Evolutionary conservation across 345 rosid genomes (phyloP), one percentile per base, ranked within the genome.

Genomic region (Jatropha curcas): DNA sequence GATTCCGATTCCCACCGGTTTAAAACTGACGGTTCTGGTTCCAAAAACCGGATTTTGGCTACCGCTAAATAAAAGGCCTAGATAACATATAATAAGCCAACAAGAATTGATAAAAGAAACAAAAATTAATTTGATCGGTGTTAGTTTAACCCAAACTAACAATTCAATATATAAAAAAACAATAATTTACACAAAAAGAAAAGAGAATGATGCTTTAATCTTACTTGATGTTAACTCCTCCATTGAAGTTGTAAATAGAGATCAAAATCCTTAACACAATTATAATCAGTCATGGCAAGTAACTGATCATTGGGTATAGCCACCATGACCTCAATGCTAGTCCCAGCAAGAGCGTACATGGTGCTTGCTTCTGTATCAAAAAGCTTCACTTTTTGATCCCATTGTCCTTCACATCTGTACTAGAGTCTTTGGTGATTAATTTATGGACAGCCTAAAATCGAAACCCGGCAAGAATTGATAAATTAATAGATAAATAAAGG

Each of bases 261-360:
- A 94, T 84, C 97, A 95, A 95, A 94, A 24, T 84, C 71, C 76
- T 85, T 81, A 65, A 97, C 97, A 67, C 79, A 81, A 45, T 60
- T 62, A 58, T 87, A 89, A 74, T 39, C 81, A 71, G 62, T 86
- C 91, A 94, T 88, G 48, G 70, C 81, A 27, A 70, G 72, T 63
- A 94, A 95, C 76, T 88, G 92, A 70, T 92, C 92, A 64, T 94
- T 94, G 7, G 98, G 98, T 68, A 92, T 92, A 7, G 92, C 97
- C 27, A 92, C 93, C 98, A 94, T 92, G 52, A 94, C 97, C 76
- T 94, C 95, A 27, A 94, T 75, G n/a, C 74, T 85, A 41, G 87
- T 58, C 7, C 93, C 97, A 9, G 93, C 82, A 59, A 94, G 98
- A 33, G 97, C 91, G 60, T 24, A 68, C 89, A 94, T 84, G 51